A percentile compares a stretch with the other conserved stretches of the same genome.
Conservation (phyloP, 2,329 filamentous ascomycete species). For the Rhytidhysteron rufulum region DNA sequence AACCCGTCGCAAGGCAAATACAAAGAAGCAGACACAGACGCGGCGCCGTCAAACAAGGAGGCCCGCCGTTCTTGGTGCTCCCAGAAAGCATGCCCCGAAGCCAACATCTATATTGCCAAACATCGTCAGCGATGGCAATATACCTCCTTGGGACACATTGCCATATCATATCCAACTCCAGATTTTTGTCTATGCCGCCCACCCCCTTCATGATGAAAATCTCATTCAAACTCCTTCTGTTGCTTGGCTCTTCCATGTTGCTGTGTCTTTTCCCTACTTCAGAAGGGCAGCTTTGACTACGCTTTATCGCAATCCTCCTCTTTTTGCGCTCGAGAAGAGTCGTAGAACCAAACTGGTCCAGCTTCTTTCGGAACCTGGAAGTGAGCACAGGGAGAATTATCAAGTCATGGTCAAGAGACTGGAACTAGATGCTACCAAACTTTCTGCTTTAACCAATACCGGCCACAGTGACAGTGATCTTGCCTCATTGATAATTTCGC, state of each 20-base stretch:
- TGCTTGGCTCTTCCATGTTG: conserved; percentile 62
- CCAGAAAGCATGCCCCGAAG: conserved; percentile 15
- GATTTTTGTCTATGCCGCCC: conserved; percentile 66
- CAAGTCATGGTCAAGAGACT: conserved; percentile 67
- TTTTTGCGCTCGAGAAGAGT: conserved; percentile 52
- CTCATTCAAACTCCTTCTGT: conserved; percentile 43
- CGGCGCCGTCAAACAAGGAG: conserved; percentile 9
- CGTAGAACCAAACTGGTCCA: conserved; percentile 43
- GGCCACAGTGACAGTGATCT: conserved; percentile 55
- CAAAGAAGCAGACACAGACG: conserved; percentile 1
- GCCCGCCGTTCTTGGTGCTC: conserved; percentile 16
- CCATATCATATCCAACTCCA: conserved; percentile 66
- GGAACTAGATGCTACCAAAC: conserved; percentile 62
- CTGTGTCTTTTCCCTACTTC: conserved; percentile 59
- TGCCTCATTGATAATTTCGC: conserved; percentile 55
- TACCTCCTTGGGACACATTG: conserved; percentile 58
- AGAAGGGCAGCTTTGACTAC: conserved; percentile 69
- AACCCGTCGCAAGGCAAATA: conserved; percentile 9
- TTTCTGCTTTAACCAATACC: conserved; percentile 52
- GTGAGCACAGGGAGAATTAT: conserved; percentile 52
- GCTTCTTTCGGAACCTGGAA: conserved; percentile 52
- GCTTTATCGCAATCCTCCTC: conserved; percentile 66
- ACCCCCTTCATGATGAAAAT: conserved; percentile 51
- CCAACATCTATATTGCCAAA: not conserved
- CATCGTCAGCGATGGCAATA: conserved; percentile 27